Evolutionary conservation across 2,329 filamentous ascomycete species (phyloP).

Genomic region (Didymella sp.): DNA sequence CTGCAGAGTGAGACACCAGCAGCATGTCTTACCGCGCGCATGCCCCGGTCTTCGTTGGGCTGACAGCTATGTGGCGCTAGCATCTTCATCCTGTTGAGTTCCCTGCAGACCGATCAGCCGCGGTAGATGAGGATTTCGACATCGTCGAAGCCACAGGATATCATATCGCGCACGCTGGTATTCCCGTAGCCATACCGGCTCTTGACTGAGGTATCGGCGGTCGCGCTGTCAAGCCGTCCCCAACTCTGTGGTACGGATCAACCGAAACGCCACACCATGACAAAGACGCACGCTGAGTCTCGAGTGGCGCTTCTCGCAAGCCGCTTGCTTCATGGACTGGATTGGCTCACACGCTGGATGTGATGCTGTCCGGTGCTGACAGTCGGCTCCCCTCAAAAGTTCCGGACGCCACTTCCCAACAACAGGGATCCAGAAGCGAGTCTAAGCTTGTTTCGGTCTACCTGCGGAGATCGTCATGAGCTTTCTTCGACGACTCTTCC

Average conservation of each 20-base stretch:
- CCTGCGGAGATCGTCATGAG: conserved; percentile 27
- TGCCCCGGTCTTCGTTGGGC: neutral
- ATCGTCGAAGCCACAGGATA: neutral
- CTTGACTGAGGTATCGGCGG: neutral
- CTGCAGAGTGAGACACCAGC: conserved; percentile 3
- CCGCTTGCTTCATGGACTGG: neutral
- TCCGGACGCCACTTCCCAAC: conserved; percentile 30
- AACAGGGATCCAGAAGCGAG: conserved; percentile 10
- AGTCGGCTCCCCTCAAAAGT: conserved; percentile 37
- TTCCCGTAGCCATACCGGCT: neutral
- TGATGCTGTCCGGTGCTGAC: conserved; percentile 29
- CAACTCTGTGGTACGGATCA: neutral
- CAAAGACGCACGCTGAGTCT: neutral
- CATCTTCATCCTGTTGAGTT: neutral
- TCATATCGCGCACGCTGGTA: neutral
- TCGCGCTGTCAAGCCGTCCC: neutral
- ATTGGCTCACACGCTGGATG: conserved; percentile 8
- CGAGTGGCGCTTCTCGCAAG: conserved; percentile 2
- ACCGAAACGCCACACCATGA: conserved; percentile 2
- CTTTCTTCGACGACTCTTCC: conserved; percentile 27
- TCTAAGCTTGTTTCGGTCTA: conserved; percentile 21
- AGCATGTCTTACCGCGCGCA: conserved; percentile 1
- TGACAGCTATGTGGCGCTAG: conserved; percentile 7
- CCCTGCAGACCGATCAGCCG: neutral
- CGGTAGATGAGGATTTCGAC: neutral